phyloP scores from a whole-genome alignment of 2,329 filamentous ascomycete species.

The Aspergillus pseudoglaucus region DNA sequence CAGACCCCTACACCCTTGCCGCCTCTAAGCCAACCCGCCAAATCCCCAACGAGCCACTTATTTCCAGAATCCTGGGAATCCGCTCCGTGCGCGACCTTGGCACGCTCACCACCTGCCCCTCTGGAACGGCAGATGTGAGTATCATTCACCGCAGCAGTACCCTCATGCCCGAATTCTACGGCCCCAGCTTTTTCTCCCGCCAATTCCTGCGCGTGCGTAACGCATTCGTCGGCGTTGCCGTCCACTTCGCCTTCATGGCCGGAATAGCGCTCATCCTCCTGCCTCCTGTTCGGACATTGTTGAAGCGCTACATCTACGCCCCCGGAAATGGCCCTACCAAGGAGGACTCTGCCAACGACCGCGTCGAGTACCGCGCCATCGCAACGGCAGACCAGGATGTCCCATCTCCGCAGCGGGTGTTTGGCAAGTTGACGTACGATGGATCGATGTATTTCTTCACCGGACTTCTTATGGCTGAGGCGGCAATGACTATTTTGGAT shows the following conservation, averaged over 20 bases:
- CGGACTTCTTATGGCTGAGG: slow-evolving; percentile 38
- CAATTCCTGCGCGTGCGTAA: slow-evolving; percentile 51
- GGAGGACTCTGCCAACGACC: slow-evolving; percentile 36
- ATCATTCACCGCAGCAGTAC: slow-evolving; percentile 57
- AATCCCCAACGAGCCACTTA: slow-evolving; percentile 23
- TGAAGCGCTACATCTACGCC: slow-evolving; percentile 42
- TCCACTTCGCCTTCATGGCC: slow-evolving; percentile 45
- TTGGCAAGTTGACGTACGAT: slow-evolving; percentile 37
- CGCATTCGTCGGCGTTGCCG: slow-evolving; percentile 39
- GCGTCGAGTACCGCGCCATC: slow-evolving; percentile 39
- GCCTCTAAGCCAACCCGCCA: slow-evolving; percentile 34
- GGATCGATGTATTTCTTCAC: slow-evolving; percentile 41
- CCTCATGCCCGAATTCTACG: slow-evolving; percentile 52
- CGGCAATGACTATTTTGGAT: slow-evolving; percentile 39
- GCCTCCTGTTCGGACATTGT: slow-evolving; percentile 48
- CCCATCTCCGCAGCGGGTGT: slow-evolving; percentile 32
- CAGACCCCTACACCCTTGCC: slow-evolving; percentile 48
- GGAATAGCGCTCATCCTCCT: slow-evolving; percentile 43
- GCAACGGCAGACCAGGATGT: slow-evolving; percentile 37
- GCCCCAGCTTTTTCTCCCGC: slow-evolving; percentile 51
- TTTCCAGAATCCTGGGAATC: slow-evolving; percentile 42
- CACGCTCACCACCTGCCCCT: slow-evolving; percentile 49
- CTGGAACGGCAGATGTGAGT: slow-evolving; percentile 48
- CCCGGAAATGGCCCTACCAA: slow-evolving; percentile 46
- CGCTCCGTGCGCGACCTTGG: slow-evolving; percentile 52